Evolutionary conservation across 345 rosid species (phyloP), one percentile per base, ranked within the genome.

Genomic region (Citropsis articulata): DNA sequence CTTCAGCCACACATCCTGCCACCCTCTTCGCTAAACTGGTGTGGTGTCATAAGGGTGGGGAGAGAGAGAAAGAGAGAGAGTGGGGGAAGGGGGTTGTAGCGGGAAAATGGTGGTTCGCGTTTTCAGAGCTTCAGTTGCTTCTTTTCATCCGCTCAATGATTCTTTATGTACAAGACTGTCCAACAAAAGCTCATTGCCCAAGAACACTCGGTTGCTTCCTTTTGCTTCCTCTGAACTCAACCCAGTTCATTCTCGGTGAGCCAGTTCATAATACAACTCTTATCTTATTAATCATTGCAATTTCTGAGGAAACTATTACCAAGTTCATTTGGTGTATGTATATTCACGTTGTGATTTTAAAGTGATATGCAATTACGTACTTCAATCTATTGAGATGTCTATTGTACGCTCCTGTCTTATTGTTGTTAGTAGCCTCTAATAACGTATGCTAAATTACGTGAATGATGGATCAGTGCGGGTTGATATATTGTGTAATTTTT

Each of bases 21-120:
- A 65, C 2, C 16, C 25, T 33, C 68, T 1, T 56, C 48, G 27
- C 56, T 12, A 45, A 70, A 45, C 66, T 31, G 28, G 70, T 67
- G 4, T 75, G 75, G 4, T 75, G 77, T 66, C 80, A 50, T 27
- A 53, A 68, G 4, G 50, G 13, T n/a, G n/a, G n/a, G n/a, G n/a
- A n/a, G 45, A 7, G 68, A 42, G 36, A 33, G 35, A 30, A 3
- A 28, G 30, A 35, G 36, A 6, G 36, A 35, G 36, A 35, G 36
- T 35, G 36, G 36, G 36, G 1, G 36, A 35, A 35, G 36, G 7
- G 36, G 36, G 36, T 35, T 35, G 75, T 77, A 60, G 70, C 67
- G 69, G 80, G 75, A 79, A 50, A 89, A 91, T 93, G 96, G 91
- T 89, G 42, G 79, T 84, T 88, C 84, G 91, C 61, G 27, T 85